Evolutionary conservation across 306 rosid genomes (phyloP).

Genomic region (Ormosia semicastrata): DNA sequence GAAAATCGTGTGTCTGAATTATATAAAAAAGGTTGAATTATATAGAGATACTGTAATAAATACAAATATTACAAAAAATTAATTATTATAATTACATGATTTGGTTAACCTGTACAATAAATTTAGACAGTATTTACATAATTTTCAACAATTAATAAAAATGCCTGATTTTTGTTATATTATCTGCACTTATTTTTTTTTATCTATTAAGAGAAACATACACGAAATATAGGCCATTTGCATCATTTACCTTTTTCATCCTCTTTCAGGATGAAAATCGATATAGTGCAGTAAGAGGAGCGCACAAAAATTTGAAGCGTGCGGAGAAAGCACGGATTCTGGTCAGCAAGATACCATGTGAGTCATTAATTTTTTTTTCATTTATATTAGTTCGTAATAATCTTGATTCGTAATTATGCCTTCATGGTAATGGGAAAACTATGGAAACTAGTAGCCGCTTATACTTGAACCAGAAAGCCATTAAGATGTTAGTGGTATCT

Average conservation of each 20-base stretch:
- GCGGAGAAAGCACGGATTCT: slow-evolving; percentile 88
- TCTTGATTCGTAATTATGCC: not conserved
- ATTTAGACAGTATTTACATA: no score
- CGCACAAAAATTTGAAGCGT: slow-evolving; percentile 87
- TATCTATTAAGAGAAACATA: not conserved
- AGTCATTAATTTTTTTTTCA: slow-evolving; percentile 30
- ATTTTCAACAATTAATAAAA: not conserved
- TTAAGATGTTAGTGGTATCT: not conserved
- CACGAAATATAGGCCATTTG: not conserved
- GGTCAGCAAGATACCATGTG: slow-evolving; percentile 74
- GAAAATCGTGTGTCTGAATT: no score
- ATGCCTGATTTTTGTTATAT: not conserved
- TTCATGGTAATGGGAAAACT: slow-evolving; percentile 15
- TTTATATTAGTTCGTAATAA: not conserved
- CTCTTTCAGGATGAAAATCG: slow-evolving; percentile 79
- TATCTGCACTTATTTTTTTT: not conserved
- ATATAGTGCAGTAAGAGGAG: slow-evolving; percentile 88
- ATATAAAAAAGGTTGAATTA: no score
- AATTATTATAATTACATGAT: no score
- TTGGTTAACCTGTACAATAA: no score
- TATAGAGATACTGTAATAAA: no score
- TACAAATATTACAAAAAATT: no score
- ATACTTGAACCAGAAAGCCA: not conserved
- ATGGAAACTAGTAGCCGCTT: not conserved
- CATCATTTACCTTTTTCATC: slow-evolving; percentile 10